These are phyloP conservation scores for Lathyrus aphaca DNA, from an alignment of 306 rosid species.

Conservation along the genomic window DNA sequence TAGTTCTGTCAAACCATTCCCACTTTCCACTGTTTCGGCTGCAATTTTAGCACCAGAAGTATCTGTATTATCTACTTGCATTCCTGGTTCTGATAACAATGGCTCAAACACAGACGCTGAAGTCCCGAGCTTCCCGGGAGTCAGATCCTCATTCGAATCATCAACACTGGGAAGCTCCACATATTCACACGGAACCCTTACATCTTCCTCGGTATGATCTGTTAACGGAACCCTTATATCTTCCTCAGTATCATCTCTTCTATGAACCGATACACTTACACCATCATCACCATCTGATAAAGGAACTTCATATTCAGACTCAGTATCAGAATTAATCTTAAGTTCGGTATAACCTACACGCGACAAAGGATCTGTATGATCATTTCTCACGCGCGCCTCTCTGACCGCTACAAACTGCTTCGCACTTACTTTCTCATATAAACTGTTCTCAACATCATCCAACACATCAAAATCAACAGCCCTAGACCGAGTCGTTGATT, in stretches of 20 bases:
- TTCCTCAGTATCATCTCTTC: conserved; percentile 41
- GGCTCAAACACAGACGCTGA: conserved; percentile 47
- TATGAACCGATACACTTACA: conserved; percentile 35
- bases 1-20: conserved; percentile 52
- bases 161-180: conserved; percentile 45
- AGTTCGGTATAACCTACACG: conserved; percentile 78
- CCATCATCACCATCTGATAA: conserved; percentile 59
- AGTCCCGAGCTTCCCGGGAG: conserved; percentile 45
- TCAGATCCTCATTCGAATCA: conserved; percentile 46
- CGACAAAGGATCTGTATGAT: conserved; percentile 59
- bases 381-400: conserved; percentile 41
- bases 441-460: conserved; percentile 38
- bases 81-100: conserved; percentile 39
- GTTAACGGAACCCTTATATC: conserved; percentile 38
- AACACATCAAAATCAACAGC: conserved; percentile 55
- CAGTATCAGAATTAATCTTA: conserved; percentile 74
- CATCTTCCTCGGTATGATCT: conserved; percentile 41
- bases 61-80: conserved; percentile 39
- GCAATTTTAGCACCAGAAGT: conserved; percentile 41
- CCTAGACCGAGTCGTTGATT: conserved; percentile 43
- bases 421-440: conserved; percentile 38
- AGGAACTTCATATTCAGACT: conserved; percentile 71
- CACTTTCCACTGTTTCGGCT: conserved; percentile 37
- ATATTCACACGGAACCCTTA: conserved; percentile 41
- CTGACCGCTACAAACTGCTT: conserved; percentile 44